A percentile compares a stretch with the other conserved stretches of the same genome.
Evolutionary conservation across 2,329 filamentous ascomycete species (phyloP).

Genomic region (Teratosphaeria viscida): DNA sequence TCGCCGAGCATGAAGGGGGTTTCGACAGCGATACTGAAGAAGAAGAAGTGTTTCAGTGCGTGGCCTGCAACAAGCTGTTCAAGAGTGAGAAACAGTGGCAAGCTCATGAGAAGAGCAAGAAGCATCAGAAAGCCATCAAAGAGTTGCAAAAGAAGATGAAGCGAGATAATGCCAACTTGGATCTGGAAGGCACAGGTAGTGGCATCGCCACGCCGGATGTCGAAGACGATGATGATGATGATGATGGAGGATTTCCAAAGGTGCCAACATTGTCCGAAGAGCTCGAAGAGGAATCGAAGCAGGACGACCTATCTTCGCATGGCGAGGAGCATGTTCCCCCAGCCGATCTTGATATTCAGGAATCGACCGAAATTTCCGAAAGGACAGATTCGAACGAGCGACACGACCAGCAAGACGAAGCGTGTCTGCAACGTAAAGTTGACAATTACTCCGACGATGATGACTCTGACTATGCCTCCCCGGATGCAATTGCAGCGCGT

Average conservation of each 20-base stretch:
- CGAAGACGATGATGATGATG: background rate
- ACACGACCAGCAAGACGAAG: background rate
- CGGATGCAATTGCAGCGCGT: conserved; percentile 31
- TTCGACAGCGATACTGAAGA: conserved; percentile 38
- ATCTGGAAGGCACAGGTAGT: conserved; percentile 26
- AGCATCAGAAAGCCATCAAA: conserved; percentile 79
- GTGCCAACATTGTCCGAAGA: background rate
- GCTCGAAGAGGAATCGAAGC: conserved; percentile 1
- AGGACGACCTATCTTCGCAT: background rate
- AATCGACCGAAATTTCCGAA: conserved; percentile 1
- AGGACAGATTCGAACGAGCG: background rate
- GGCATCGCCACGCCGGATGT: conserved; percentile 10
- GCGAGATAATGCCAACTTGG: conserved; percentile 58
- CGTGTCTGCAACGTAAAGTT: background rate
- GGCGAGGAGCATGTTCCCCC: background rate
- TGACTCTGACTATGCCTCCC: conserved; percentile 38
- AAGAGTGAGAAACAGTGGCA: conserved; percentile 89
- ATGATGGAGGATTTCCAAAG: conserved; percentile 11
- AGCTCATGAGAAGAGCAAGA: conserved; percentile 91
- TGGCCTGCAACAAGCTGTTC: conserved; percentile 57
- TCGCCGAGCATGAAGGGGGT: conserved; percentile 41
- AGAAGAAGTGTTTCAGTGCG: conserved; percentile 49
- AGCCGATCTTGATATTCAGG: background rate
- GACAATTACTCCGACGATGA: conserved; percentile 18
- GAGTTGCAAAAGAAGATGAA: conserved; percentile 73